Base-by-base conservation (phyloP, 1,284 basidiomycete species). In the Ceratobasidium theobromae region DNA sequence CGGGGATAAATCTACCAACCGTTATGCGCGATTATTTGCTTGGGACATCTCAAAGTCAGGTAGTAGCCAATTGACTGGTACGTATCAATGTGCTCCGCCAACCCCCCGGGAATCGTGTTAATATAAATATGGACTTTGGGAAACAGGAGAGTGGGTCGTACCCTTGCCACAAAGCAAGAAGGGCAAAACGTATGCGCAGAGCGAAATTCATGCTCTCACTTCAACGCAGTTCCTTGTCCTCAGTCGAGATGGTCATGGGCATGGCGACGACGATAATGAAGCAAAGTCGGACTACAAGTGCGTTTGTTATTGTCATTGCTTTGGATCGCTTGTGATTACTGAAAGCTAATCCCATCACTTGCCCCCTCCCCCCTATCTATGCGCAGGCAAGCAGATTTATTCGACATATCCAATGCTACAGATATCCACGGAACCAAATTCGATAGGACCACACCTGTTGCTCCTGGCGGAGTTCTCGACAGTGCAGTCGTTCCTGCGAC, bases 401-500 rank as follows among this genome's bases (percentile, higher is more conserved):
- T 86, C 70, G 83, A 83, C 53, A 84, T 86, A 70, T 74, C 76
- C 2, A 72, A 73, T 12, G 86, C 86, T 5, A 88, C 86, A 1
- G 81, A 88, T 73, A 86, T 89, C 55, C 81, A 82, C 65, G 79
- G 78, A 32, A 81, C 81, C 1, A 77, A 80, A 67, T 88, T 82
- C 71, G 86, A 88, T 72, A 73, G 77, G 58, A 73, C 76, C 2
- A 80, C 83, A 57, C 80, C 86, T 0, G 78, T 87, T 33, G 80
- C 86, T 0, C 73, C 76, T 1, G 75, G 77, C 16, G 86, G 86
- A 11, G 76, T 76, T 21, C 77, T 89, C 23, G 76, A 79, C 68
- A 74, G 73, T 8, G 76, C 70, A 49, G 81, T 89, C 71, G 81
- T 76, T 0, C 81, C 85, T 9, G 86, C 83, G 0, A 76, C 74